Base-by-base conservation (phyloP, 305 asterid species). In the Fraxinus xanthoxyloides region DNA sequence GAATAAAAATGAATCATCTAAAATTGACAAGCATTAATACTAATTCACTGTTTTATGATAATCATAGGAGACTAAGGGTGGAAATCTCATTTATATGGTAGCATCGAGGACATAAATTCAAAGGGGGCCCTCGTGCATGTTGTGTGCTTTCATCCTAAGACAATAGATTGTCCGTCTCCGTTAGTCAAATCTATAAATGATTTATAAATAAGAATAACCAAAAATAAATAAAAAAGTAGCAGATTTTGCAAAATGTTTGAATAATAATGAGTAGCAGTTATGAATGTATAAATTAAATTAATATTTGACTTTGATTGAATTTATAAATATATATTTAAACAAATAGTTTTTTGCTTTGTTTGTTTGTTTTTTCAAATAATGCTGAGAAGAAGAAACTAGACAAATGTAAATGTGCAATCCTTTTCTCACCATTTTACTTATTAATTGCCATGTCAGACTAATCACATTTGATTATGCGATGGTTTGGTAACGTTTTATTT, bases 51-150 rank as follows among this genome's bases (percentile, higher is more conserved):
- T 43, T 21, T 36, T 4, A 34, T 34, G 36, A 40, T 8, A 9
- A 28, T 24, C 40, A 46, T 43, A 40, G 12, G 21, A 21, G 63
- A 75, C 0, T 6, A 3, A 51, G 59, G 40, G 56, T 4, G 63
- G 34, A 5, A 31, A 54, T 54, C 3, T 54, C 24, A 17, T 81
- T 38, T 76, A 7, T 38, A 72, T 23, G 76, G 56, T 40, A 12
- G 31, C 75, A 26, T 32, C 13, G 76, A 78, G 72, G 87, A 87
- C 84, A 75, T 74, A 84, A 82, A 80, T 80, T 67, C 89, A 78
- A 38, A 76, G 59, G 79, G 86, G 88, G 21, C 75, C 74, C 80
- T 56, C 82, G 75, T 82, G 82, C 84, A 32, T 67, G 43, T 79
- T 87, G 69, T 82, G 76, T 76, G 85, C 61, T 77, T 36, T 6